Base-by-base conservation (phyloP, 2,329 filamentous ascomycete species). In the Botrytis pseudocinerea region DNA sequence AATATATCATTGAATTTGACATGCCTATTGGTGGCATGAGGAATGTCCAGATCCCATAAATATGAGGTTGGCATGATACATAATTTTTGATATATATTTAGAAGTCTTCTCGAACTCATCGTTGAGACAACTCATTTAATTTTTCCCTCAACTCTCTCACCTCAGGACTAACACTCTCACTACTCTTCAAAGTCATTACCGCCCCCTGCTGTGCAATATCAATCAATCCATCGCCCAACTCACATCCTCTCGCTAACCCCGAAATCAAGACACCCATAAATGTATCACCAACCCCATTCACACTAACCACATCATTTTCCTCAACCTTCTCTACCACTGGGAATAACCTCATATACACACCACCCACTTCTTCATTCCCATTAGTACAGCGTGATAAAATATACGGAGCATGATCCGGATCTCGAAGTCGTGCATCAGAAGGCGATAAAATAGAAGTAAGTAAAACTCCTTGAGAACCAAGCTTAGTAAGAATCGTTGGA, bases 221-320 rank as follows among this genome's bases (percentile, higher is more conserved):
- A n/a, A 99, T 85, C 71, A 96, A 82, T 64, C 91, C 86, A 79
- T 90, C 83, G 74, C 88, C 80, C 74, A 81, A 28, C 62, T 78
- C 75, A 64, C 77, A 73, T 40, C 80, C 80, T 32, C 86, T 88
- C 0, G 90, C 90, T 76, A 98, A 81, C 0, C 93, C 93, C 1
- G 94, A 92, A n/a, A 97, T 85, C 72, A 98, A 78, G 22, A 94
- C 92, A 0, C 95, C 96, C 14, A 97, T 85, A 81, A 98, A 95
- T 0, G 96, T 98, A 82, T 99, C 96, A 0, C 96, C 96, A 2
- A 94, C 94, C 0, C 95, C 96, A 81, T 98, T 98, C 16, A 98
- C 95, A 64, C 94, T 97, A 1, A 95, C 90, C 1, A 97, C 86
- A 40, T 96, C 89, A 28, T 87, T 83, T 0, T 96, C 89, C 32